phyloP scores from a whole-genome alignment of 805 yeast genomes.

The Metschnikowia kofuensis region DNA sequence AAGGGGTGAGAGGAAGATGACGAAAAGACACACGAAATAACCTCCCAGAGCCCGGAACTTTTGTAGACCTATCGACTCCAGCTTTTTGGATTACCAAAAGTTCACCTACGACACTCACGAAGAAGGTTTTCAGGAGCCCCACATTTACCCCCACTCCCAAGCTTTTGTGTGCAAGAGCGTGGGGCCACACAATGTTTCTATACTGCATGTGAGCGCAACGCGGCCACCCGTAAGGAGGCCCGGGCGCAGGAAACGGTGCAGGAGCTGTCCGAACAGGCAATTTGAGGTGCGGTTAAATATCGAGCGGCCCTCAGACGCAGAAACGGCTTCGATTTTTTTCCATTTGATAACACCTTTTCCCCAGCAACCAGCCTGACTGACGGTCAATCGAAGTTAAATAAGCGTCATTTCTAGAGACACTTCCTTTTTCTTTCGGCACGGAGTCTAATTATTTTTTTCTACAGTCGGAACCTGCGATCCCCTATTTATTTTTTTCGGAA shows the following conservation, averaged over 20 bases:
- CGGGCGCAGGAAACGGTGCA: background rate
- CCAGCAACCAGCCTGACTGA: too few relatives aligned
- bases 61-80: too few relatives aligned
- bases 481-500: background rate
- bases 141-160: slow-evolving; percentile 3
- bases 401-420: too few relatives aligned
- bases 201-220: background rate
- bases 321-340: background rate
- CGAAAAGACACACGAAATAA: too few relatives aligned
- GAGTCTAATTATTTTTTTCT: too few relatives aligned
- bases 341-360: too few relatives aligned
- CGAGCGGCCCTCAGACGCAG: background rate
- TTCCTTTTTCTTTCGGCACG: too few relatives aligned
- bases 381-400: too few relatives aligned
- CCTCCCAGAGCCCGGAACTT: too few relatives aligned
- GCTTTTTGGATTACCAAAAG: too few relatives aligned
- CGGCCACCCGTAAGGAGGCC: slow-evolving; percentile 1
- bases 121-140: background rate
- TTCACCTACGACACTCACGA: too few relatives aligned
- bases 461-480: background rate
- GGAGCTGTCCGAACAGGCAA: background rate
- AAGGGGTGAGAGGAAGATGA: too few relatives aligned
- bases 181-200: background rate
- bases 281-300: slow-evolving; percentile 6
- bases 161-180: background rate